Evolutionary conservation across 176 grass and related monocot species (phyloP).

Genomic region (Olyra latifolia): DNA sequence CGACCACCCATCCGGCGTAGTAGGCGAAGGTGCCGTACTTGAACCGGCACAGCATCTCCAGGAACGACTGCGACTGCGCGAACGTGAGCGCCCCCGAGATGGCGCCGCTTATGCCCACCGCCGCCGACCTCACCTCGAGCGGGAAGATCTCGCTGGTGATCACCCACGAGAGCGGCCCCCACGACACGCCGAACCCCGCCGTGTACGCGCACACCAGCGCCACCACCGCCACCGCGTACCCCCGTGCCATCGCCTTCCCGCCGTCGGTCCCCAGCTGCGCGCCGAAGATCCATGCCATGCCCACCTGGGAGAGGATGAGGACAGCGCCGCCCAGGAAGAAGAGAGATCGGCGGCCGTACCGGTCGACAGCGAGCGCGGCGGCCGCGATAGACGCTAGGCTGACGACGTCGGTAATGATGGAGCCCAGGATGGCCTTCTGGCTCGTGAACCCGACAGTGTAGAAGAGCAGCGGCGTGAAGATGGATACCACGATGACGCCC

Average conservation of each 20-base stretch:
- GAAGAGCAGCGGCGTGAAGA: slow-evolving; percentile 68
- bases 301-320: slow-evolving; percentile 47
- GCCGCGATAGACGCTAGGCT: slow-evolving; percentile 41
- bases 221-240: slow-evolving; percentile 57
- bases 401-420: slow-evolving; percentile 57
- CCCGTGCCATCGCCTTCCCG: slow-evolving; percentile 31
- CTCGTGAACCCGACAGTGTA: slow-evolving; percentile 59
- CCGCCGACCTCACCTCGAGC: slow-evolving; percentile 76
- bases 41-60: slow-evolving; percentile 75
- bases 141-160: slow-evolving; percentile 76
- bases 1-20: slow-evolving; percentile 58
- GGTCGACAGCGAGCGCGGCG: slow-evolving; percentile 37
- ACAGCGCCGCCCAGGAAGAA: slow-evolving; percentile 55
- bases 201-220: slow-evolving; percentile 61
- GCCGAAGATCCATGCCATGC: slow-evolving; percentile 64
- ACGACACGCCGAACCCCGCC: slow-evolving; percentile 67
- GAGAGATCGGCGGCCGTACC: slow-evolving; percentile 39
- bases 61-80: slow-evolving; percentile 75
- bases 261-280: slow-evolving; percentile 39
- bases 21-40: slow-evolving; percentile 65
- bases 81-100: slow-evolving; percentile 58
- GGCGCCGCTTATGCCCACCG: slow-evolving; percentile 60
- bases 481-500: slow-evolving; percentile 51
- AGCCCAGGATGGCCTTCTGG: slow-evolving; percentile 52
- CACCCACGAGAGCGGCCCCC: slow-evolving; percentile 78